Evolutionary conservation across 106 monocot species (phyloP).

Genomic region (Dioscorea zingiberensis): DNA sequence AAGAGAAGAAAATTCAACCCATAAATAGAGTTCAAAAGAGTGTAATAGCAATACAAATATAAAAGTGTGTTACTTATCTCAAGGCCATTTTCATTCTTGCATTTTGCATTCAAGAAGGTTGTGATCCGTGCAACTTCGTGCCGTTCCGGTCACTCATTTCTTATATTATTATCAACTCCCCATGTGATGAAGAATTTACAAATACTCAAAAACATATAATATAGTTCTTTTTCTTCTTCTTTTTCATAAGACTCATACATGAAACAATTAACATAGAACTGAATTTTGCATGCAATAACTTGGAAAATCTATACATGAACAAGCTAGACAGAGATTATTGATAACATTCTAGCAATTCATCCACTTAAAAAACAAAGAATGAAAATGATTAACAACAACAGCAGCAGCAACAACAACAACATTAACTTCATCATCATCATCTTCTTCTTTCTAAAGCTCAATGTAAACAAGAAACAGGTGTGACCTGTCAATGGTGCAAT

Average conservation of each 20-base stretch:
- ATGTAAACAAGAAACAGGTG: not conserved
- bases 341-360: not conserved
- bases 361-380: not conserved
- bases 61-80: no score
- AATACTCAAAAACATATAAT: not conserved
- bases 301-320: not conserved
- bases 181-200: not conserved
- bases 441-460: no score
- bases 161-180: constrained; percentile 8
- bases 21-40: no score
- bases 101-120: not conserved
- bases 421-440: no score
- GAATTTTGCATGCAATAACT: not conserved
- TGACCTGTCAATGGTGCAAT: constrained; percentile 44
- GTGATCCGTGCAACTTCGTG: constrained; percentile 23
- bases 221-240: not conserved
- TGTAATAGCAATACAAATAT: no score
- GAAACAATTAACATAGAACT: not conserved
- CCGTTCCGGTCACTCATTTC: constrained; percentile 31
- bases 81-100: no score
- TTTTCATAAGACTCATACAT: not conserved
- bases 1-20: no score
- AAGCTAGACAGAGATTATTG: no score
- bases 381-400: not conserved
- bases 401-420: not conserved